phyloP scores from a whole-genome alignment of 257 asterid species.

The Scutellaria barbata region DNA sequence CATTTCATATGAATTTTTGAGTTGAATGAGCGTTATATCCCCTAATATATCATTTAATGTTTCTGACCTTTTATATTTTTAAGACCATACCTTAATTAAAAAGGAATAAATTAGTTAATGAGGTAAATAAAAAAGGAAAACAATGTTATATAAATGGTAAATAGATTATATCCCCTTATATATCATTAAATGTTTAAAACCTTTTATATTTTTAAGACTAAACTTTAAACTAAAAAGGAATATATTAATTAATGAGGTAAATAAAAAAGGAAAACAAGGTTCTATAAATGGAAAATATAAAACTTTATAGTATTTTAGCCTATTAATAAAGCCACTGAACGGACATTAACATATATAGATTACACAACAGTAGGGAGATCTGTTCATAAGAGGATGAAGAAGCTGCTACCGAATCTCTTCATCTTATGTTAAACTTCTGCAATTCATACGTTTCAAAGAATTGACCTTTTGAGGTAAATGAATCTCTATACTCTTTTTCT shows the following conservation, averaged over 20 bases:
- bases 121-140: background rate
- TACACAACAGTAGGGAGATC: constrained; percentile 23
- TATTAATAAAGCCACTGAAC: background rate
- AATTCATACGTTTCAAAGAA: constrained; percentile 17
- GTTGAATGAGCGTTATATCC: too few relatives aligned
- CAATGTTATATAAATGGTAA: background rate
- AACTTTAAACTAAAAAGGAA: background rate
- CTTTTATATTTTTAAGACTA: too few relatives aligned
- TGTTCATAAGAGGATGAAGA: background rate
- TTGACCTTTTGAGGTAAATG: constrained; percentile 26
- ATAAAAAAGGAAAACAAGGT: background rate
- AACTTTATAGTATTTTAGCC: background rate
- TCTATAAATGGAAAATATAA: background rate
- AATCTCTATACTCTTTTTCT: background rate
- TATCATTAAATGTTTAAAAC: too few relatives aligned
- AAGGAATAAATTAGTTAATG: background rate
- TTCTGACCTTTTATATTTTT: too few relatives aligned
- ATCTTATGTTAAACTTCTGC: background rate
- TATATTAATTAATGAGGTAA: background rate
- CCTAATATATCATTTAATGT: too few relatives aligned
- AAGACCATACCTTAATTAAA: too few relatives aligned
- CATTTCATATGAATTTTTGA: too few relatives aligned
- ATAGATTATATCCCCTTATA: background rate
- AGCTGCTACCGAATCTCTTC: background rate
- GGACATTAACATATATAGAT: background rate